These are phyloP conservation scores for Chalciporus sp. DNA, from an alignment of 1,284 basidiomycete genomes.

Conservation along the genomic window DNA sequence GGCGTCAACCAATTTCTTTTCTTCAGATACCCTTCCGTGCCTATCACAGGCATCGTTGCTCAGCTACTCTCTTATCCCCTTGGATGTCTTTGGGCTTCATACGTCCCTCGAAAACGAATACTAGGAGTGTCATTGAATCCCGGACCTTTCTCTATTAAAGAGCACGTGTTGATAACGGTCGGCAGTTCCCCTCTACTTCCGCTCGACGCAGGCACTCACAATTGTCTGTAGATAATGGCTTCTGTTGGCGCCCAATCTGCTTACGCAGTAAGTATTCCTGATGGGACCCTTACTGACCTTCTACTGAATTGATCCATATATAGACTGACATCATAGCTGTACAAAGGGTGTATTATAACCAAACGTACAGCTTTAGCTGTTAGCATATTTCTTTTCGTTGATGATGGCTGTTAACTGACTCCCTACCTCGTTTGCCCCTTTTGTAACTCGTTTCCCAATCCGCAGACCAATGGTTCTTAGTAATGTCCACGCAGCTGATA, in stretches of 20 bases:
- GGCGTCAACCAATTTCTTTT: constrained; percentile 62
- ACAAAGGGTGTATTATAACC: constrained; percentile 40
- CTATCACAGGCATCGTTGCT: constrained; percentile 50
- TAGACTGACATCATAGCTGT: constrained; percentile 46
- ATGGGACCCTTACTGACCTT: not conserved
- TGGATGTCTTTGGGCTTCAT: constrained; percentile 49
- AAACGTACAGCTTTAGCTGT: constrained; percentile 38
- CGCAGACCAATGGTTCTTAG: constrained; percentile 39
- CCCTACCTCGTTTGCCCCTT: not conserved
- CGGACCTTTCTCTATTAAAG: constrained; percentile 77
- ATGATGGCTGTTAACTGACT: constrained; percentile 4
- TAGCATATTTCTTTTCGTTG: constrained; percentile 16
- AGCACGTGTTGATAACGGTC: constrained; percentile 63
- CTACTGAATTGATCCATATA: constrained; percentile 45
- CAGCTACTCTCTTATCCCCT: constrained; percentile 61
- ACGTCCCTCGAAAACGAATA: constrained; percentile 52
- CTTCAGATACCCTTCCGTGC: constrained; percentile 53
- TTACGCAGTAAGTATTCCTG: constrained; percentile 38
- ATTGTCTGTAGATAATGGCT: constrained; percentile 49
- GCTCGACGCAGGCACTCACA: not conserved
- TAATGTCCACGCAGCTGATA: constrained; percentile 47
- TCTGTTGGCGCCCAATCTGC: constrained; percentile 46
- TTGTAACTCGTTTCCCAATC: not conserved
- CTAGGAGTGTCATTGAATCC: constrained; percentile 62
- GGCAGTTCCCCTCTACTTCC: constrained; percentile 12